These are phyloP conservation scores for Arachis monticola DNA, from an alignment of 331 rosid species.

Conservation along the genomic window DNA sequence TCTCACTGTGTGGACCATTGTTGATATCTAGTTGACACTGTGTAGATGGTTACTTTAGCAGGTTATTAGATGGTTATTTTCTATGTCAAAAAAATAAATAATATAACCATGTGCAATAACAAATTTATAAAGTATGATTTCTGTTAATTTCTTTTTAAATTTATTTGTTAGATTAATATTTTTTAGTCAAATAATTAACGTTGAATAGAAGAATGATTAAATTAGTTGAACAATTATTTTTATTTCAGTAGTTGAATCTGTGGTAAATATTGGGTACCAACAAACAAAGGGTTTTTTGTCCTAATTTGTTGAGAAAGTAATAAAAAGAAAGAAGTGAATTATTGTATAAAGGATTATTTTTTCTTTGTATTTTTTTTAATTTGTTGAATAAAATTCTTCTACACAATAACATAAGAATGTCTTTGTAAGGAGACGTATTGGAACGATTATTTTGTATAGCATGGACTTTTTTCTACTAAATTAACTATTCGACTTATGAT, in stretches of 20 bases:
- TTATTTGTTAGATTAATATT: not conserved
- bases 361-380: too few species aligned
- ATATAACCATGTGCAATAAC: not conserved
- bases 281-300: not conserved
- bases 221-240: not conserved
- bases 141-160: not conserved
- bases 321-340: not conserved
- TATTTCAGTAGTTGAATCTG: not conserved
- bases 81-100: not conserved
- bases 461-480: too few species aligned
- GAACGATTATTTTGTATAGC: too few species aligned
- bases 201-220: not conserved
- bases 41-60: too few species aligned
- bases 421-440: too few species aligned
- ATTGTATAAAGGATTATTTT: not conserved
- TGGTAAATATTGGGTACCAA: not conserved
- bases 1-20: too few species aligned
- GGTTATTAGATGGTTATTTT: not conserved
- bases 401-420: too few species aligned
- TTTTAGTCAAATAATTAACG: not conserved
- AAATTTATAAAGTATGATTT: not conserved
- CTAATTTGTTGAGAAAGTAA: not conserved
- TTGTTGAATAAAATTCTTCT: too few species aligned
- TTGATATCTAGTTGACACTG: too few species aligned
- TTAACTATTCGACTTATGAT: too few species aligned